These are phyloP conservation scores for Asterochloris erici DNA, from an alignment of 139 green algal genomes.

Conservation along the genomic window DNA sequence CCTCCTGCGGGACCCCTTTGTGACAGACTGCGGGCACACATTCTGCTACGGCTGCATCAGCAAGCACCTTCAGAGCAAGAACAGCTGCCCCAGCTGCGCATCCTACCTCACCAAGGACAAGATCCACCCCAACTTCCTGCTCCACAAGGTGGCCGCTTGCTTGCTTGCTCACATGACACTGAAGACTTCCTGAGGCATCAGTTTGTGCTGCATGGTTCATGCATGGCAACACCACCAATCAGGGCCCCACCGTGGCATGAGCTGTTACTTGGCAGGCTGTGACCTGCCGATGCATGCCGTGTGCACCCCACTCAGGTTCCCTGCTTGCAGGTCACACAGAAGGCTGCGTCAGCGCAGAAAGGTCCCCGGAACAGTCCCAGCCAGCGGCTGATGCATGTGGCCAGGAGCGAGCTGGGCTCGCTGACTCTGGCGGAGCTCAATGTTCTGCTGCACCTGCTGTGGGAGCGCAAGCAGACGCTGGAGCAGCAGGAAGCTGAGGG, in stretches of 20 bases:
- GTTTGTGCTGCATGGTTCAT: background rate
- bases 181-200: background rate
- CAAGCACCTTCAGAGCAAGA: constrained; percentile 57
- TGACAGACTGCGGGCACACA: constrained; percentile 79
- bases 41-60: constrained; percentile 82
- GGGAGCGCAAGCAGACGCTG: constrained; percentile 38
- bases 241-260: too few species aligned
- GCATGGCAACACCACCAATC: too few species aligned
- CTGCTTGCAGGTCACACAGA: too few species aligned
- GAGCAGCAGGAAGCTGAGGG: constrained; percentile 45
- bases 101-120: constrained; percentile 58
- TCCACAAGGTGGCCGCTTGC: constrained; percentile 54
- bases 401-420: background rate
- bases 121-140: constrained; percentile 79
- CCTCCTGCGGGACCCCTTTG: constrained; percentile 69
- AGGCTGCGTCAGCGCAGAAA: too few species aligned
- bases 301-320: too few species aligned
- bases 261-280: too few species aligned
- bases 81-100: constrained; percentile 67
- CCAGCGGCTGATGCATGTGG: constrained; percentile 26
- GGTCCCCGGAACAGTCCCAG: background rate
- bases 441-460: constrained; percentile 47
- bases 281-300: too few species aligned
- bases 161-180: background rate
- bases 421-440: constrained; percentile 42